Base-by-base conservation (phyloP, 148 eudicot genomes). In the Talinum fruticosum region DNA sequence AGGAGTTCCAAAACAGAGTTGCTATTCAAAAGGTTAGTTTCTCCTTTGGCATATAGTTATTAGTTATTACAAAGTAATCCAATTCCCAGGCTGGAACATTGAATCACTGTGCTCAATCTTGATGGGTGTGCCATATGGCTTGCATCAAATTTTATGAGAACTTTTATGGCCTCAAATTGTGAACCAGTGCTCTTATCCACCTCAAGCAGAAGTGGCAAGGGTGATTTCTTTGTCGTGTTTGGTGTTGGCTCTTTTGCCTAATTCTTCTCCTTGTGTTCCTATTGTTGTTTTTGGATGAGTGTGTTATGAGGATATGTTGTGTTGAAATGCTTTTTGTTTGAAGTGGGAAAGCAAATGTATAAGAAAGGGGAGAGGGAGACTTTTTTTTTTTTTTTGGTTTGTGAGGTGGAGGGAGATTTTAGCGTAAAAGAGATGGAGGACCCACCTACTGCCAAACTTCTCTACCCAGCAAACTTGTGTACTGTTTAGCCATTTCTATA, bases 1-100 rank as follows among this genome's bases (percentile, higher is more conserved):
- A 86, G 70, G 82, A 81, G 71, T 80, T 83, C 68, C 85, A 82
- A 72, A 83, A 76, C 71, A 85, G 88, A 70, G 38, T 41, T 53
- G 23, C 7, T 37, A 24, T 38, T 71, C 47, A 57, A 49, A 61
- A 83, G 86, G 88, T 80, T 68, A 76, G 33, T 26, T 51, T 59
- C 68, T 57, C 33, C 34, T 67, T 47, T 73, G 37, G 61, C 65
- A 30, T 28, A 66, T 47, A 24, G 37, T 7, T 80, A 10, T 41
- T 68, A 26, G 69, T 65, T 32, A 28, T 8, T 34, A 6, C 76
- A 18, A 28, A 26, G 45, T 23, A 68, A 18, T 70, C 8, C 53
- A 3, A 24, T 2, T 10, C 33, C 5, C 8, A 21, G 45, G 44
- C 1, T 41, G 34, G 28, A 26, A 38, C 59, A 44, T 71, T 18